Evolutionary conservation across 148 eudicot species (phyloP).

Genomic region (Amaranthus palmeri): DNA sequence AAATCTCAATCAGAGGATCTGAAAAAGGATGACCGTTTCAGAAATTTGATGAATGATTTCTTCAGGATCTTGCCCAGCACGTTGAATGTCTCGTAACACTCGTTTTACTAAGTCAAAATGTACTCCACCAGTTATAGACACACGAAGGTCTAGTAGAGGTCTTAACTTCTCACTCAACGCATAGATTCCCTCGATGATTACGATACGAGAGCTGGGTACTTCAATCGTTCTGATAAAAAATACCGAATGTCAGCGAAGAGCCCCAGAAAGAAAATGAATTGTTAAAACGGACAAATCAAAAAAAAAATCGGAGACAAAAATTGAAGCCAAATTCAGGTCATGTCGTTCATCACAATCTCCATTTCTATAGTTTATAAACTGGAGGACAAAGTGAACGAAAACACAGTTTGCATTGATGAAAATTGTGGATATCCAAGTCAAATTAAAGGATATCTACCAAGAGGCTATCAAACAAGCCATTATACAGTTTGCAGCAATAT

Average conservation of each 20-base stretch:
- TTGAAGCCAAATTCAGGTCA: not conserved
- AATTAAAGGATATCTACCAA: not conserved
- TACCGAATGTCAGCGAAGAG: conserved; percentile 3
- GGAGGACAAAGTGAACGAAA: not conserved
- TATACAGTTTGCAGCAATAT: no score
- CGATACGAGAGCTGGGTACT: conserved; percentile 80
- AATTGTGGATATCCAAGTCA: not conserved
- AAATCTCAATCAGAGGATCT: not conserved
- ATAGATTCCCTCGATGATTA: conserved; percentile 91
- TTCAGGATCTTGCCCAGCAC: conserved; percentile 98
- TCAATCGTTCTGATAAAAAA: conserved; percentile 69
- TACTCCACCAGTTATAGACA: conserved; percentile 94
- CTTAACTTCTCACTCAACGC: conserved; percentile 88
- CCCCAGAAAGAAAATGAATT: not conserved
- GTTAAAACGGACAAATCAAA: not conserved
- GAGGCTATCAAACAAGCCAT: not conserved
- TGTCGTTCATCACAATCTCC: not conserved
- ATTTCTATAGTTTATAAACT: not conserved
- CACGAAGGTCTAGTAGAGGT: conserved; percentile 92
- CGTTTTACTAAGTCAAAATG: conserved; percentile 97
- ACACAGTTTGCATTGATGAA: not conserved
- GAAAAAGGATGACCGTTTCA: conserved; percentile 56
- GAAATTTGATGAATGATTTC: conserved; percentile 97
- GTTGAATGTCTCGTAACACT: conserved; percentile 91
- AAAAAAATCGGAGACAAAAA: not conserved